phyloP scores from a whole-genome alignment of 2,329 filamentous ascomycete species.

The Daldinia sp. region DNA sequence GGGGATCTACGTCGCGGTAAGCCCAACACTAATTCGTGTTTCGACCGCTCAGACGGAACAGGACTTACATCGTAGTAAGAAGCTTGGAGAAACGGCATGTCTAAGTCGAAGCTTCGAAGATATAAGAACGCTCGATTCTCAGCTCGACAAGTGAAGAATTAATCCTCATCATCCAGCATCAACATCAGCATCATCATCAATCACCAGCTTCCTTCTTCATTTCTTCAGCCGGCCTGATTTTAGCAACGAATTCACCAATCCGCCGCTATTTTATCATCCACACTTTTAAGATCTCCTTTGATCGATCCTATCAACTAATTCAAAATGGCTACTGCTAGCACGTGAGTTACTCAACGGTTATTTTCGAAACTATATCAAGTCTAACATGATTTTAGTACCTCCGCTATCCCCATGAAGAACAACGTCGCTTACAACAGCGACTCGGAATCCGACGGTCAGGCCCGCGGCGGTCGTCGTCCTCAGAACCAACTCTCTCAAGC shows the following conservation, averaged over 20 bases:
- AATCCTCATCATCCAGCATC: constrained; percentile 36
- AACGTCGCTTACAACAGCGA: constrained; percentile 51
- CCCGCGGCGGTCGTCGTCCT: constrained; percentile 47
- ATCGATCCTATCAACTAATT: constrained; percentile 28
- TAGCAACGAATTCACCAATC: constrained; percentile 11
- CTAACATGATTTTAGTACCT: constrained; percentile 43
- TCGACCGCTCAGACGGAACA: constrained; percentile 16
- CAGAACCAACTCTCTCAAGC: constrained; percentile 40
- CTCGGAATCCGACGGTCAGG: constrained; percentile 55
- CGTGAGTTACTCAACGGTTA: constrained; percentile 42
- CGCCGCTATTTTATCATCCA: constrained; percentile 1
- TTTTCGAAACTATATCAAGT: not conserved
- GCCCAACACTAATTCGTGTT: constrained; percentile 32
- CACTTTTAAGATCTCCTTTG: constrained; percentile 33
- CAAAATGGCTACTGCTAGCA: constrained; percentile 48
- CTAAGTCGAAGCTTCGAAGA: constrained; percentile 13
- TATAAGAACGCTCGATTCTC: constrained; percentile 32
- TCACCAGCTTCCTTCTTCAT: constrained; percentile 30
- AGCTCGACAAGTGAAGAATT: constrained; percentile 16
- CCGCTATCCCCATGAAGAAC: constrained; percentile 48
- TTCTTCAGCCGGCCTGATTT: constrained; percentile 45
- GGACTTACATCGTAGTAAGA: constrained; percentile 7
- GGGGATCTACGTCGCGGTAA: constrained; percentile 42
- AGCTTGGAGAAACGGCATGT: constrained; percentile 25
- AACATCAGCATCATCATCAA: constrained; percentile 5